These are phyloP conservation scores for Xylaria flabelliformis DNA, from an alignment of 495 filamentous ascomycete species.

Conservation along the genomic window DNA sequence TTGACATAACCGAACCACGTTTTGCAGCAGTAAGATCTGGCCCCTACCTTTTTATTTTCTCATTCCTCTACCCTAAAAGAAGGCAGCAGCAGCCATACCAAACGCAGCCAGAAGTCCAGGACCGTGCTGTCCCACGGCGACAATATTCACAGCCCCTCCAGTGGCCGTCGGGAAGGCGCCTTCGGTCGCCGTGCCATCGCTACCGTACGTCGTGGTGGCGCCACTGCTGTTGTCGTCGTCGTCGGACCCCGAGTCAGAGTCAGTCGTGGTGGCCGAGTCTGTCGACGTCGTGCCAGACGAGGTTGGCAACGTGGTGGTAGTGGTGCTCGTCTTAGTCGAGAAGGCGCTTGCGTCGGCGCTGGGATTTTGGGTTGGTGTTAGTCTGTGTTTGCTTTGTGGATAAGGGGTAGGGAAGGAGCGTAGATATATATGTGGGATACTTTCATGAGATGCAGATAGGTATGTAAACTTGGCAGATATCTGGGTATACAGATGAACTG, in stretches of 20 bases:
- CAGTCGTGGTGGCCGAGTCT: conserved; percentile 1
- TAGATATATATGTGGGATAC: neutral
- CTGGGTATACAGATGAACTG: neutral
- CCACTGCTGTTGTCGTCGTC: neutral
- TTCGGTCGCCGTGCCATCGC: neutral
- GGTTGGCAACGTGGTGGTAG: conserved; percentile 16
- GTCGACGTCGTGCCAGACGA: neutral
- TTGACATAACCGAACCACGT: no score
- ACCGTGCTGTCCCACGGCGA: neutral
- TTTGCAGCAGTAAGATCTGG: no score
- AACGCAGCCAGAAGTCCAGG: conserved; percentile 17
- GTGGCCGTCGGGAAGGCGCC: neutral
- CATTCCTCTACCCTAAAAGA: neutral
- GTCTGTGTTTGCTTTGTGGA: neutral
- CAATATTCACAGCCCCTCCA: neutral
- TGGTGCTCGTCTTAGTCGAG: conserved; percentile 33
- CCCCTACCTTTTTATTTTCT: neutral
- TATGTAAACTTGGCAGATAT: neutral
- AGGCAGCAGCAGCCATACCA: conserved; percentile 22
- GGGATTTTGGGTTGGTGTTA: neutral
- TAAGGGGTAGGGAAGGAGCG: neutral
- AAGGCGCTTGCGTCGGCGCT: conserved; percentile 45
- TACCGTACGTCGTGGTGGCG: neutral
- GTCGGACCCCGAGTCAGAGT: neutral
- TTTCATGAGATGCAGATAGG: neutral